These are phyloP conservation scores for Cafeteria roenbergensis DNA, from an alignment of 108 stramenopile species.

Conservation along the genomic window DNA sequence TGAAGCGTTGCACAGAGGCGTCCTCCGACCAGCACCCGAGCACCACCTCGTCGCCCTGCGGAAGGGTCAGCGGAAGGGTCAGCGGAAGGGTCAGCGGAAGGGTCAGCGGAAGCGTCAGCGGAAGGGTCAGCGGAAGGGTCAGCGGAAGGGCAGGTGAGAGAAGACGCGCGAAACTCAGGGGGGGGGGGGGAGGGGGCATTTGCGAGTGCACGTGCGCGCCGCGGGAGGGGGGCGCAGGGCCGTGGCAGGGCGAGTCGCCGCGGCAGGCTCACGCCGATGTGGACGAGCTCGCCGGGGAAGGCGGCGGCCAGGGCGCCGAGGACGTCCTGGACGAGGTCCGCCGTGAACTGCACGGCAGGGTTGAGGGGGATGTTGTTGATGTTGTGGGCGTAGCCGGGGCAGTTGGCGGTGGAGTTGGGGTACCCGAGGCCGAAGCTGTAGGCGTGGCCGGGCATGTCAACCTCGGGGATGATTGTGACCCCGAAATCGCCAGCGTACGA, in stretches of 20 bases:
- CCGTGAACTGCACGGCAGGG: background rate
- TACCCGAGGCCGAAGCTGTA: background rate
- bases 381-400: background rate
- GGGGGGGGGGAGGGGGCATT: no score
- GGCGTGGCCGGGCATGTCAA: constrained; percentile 10
- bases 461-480: background rate
- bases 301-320: background rate
- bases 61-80: no score
- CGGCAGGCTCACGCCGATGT: no score
- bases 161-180: no score
- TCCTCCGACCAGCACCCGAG: background rate
- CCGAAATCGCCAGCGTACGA: background rate
- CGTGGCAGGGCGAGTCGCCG: no score
- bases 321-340: background rate
- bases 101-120: no score
- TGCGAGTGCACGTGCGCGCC: no score
- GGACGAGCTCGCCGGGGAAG: background rate
- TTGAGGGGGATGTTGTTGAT: constrained; percentile 3
- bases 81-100: no score
- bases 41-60: constrained; percentile 13
- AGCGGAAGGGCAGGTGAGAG: no score
- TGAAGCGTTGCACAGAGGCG: background rate
- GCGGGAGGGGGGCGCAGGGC: no score
- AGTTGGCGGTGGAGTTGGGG: constrained; percentile 2
- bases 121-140: no score